Percentiles rank a stretch among this genome's conserved stretches.
Evolutionary conservation across 2,329 filamentous ascomycete species (phyloP).

Genomic region (Raffaelea deltoideospora): DNA sequence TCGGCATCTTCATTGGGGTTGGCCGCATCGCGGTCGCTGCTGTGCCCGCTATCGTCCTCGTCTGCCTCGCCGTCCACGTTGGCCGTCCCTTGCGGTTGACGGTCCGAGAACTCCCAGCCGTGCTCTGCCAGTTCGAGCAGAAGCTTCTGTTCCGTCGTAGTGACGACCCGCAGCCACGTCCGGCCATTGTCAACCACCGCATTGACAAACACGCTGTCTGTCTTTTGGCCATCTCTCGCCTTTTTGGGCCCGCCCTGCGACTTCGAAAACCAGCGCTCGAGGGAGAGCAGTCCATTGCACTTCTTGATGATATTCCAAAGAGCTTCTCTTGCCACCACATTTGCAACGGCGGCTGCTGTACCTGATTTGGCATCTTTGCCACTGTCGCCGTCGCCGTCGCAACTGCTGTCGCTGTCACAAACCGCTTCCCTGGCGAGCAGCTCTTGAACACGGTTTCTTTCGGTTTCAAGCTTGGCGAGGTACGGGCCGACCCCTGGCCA

Average conservation of each 20-base stretch:
- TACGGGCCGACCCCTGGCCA: constrained; percentile 9
- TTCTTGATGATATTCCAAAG: constrained; percentile 16
- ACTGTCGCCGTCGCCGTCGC: neutral
- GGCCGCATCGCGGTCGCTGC: constrained; percentile 4
- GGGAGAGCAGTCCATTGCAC: constrained; percentile 12
- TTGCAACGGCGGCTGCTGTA: constrained; percentile 4
- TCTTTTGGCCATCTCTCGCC: neutral
- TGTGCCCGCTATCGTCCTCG: constrained; percentile 2
- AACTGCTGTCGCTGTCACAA: neutral
- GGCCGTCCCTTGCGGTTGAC: no score
- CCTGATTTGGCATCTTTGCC: neutral
- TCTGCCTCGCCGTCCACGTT: constrained; percentile 7
- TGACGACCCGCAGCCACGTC: constrained; percentile 19
- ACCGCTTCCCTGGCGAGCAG: neutral
- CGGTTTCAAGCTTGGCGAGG: constrained; percentile 5
- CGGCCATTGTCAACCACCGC: constrained; percentile 19
- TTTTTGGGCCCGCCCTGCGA: no score
- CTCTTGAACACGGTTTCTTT: no score
- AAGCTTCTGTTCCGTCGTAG: constrained; percentile 15
- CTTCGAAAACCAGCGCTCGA: constrained; percentile 14
- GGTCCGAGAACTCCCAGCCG: constrained; percentile 14
- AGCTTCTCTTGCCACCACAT: constrained; percentile 8
- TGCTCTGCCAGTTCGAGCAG: constrained; percentile 17
- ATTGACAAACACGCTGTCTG: constrained; percentile 13
- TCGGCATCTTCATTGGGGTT: constrained; percentile 8